A percentile compares a stretch with the other conserved stretches of the same genome.
Evolutionary conservation across 2,329 filamentous ascomycete species (phyloP).

Genomic region (Pyrenophora seminiperda): DNA sequence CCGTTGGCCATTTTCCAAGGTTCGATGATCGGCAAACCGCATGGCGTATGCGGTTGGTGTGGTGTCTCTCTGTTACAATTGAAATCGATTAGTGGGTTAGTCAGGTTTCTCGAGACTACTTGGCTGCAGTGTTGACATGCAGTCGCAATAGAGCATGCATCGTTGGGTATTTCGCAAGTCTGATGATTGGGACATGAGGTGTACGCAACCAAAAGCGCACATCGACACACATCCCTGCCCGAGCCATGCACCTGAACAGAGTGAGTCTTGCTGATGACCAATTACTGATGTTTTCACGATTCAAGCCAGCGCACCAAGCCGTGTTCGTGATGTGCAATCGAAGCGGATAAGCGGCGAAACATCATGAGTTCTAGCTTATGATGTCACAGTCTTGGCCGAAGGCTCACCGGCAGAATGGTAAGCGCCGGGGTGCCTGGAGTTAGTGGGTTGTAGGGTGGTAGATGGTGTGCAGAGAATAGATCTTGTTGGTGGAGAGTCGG

Average conservation of each 20-base stretch:
- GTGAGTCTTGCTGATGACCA: constrained; percentile 16
- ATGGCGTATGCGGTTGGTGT: constrained; percentile 20
- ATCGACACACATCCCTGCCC: constrained; percentile 11
- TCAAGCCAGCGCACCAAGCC: constrained; percentile 7
- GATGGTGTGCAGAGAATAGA: constrained; percentile 17
- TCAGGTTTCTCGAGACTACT: not conserved
- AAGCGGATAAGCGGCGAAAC: constrained; percentile 10
- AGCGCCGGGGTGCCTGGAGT: constrained; percentile 18
- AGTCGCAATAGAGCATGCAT: not conserved
- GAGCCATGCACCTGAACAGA: constrained; percentile 9
- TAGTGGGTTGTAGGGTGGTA: not conserved
- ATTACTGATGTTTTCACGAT: constrained; percentile 8
- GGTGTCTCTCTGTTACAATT: not conserved
- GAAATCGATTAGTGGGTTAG: not conserved
- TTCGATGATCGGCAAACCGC: constrained; percentile 16
- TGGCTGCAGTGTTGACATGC: not conserved
- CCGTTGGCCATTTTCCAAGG: constrained; percentile 5
- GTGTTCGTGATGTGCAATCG: constrained; percentile 9
- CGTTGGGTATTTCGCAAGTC: not conserved
- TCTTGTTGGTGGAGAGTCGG: constrained; percentile 23
- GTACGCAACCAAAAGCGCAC: constrained; percentile 9
- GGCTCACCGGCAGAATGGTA: constrained; percentile 2
- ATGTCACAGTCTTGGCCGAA: constrained; percentile 22
- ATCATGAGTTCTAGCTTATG: constrained; percentile 8
- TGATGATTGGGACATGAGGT: constrained; percentile 5